Evolutionary conservation across 108 stramenopile species (phyloP).

Genomic region (Licmophora abbreviata): DNA sequence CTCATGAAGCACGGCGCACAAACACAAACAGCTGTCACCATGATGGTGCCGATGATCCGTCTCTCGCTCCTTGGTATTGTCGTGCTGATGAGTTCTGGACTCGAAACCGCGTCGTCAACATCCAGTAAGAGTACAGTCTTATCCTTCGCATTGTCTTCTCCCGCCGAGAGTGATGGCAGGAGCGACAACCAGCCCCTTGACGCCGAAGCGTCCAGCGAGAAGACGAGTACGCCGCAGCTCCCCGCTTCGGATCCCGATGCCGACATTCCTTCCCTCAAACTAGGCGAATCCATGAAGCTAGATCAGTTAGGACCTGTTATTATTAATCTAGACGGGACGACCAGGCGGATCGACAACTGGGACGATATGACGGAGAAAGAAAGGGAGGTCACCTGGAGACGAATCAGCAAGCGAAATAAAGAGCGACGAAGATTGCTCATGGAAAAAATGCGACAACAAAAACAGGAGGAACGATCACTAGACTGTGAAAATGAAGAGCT

Average conservation of each 20-base stretch:
- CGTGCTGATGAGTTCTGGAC: too few species aligned
- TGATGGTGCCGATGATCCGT: too few species aligned
- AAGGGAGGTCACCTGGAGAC: conserved; percentile 75
- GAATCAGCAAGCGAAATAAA: conserved; percentile 80
- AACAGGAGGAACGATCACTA: conserved; percentile 9
- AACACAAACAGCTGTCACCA: too few species aligned
- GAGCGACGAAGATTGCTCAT: conserved; percentile 52
- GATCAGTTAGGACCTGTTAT: conserved; percentile 83
- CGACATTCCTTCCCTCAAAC: conserved; percentile 45
- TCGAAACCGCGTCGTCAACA: too few species aligned
- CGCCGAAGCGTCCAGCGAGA: too few species aligned
- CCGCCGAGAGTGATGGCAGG: too few species aligned
- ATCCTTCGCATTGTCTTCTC: too few species aligned
- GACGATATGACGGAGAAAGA: conserved; percentile 69
- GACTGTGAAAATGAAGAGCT: too few species aligned
- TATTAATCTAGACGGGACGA: conserved; percentile 75
- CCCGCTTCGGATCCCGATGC: conserved; percentile 32
- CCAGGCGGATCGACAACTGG: conserved; percentile 78
- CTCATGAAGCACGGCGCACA: too few species aligned
- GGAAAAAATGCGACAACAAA: conserved; percentile 35
- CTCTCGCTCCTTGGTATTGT: too few species aligned
- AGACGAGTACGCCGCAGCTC: conserved; percentile 23
- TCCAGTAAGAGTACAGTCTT: too few species aligned
- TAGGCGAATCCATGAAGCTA: conserved; percentile 71
- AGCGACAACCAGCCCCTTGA: too few species aligned